Evolutionary conservation across 768 basidiomycete genomes (phyloP).

Genomic region (Termitomyces sp.): DNA sequence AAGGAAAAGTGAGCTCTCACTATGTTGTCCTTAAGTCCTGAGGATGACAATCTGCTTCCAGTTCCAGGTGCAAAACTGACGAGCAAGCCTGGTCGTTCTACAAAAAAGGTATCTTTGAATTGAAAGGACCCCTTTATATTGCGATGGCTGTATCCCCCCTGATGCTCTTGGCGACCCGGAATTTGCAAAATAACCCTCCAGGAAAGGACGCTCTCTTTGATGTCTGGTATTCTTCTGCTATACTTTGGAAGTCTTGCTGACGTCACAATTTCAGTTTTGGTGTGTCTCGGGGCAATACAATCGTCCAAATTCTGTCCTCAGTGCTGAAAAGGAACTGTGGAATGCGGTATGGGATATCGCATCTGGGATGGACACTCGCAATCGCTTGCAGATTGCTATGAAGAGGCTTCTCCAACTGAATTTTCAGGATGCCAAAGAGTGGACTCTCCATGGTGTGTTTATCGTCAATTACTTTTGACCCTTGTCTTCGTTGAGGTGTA

Average conservation of each 20-base stretch:
- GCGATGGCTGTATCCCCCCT: too few relatives aligned
- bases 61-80: neutral
- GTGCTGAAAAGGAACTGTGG: neutral
- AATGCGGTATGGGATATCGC: neutral
- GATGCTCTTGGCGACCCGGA: too few relatives aligned
- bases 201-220: too few relatives aligned
- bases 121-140: too few relatives aligned
- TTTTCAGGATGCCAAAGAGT: neutral
- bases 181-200: too few relatives aligned
- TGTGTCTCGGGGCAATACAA: neutral
- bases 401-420: neutral
- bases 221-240: neutral
- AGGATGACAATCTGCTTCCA: too few relatives aligned
- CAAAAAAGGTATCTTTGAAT: too few relatives aligned
- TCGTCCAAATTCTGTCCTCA: neutral
- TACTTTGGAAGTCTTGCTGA: neutral
- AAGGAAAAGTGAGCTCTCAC: neutral
- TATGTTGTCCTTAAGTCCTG: neutral
- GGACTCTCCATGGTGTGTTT: neutral
- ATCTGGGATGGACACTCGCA: neutral
- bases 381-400: neutral
- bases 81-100: neutral
- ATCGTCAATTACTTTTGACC: neutral
- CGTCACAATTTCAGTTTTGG: neutral
- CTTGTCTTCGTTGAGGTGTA: too few relatives aligned